Conservation (phyloP, 257 asterid species). For the Solanum sejunctum region DNA sequence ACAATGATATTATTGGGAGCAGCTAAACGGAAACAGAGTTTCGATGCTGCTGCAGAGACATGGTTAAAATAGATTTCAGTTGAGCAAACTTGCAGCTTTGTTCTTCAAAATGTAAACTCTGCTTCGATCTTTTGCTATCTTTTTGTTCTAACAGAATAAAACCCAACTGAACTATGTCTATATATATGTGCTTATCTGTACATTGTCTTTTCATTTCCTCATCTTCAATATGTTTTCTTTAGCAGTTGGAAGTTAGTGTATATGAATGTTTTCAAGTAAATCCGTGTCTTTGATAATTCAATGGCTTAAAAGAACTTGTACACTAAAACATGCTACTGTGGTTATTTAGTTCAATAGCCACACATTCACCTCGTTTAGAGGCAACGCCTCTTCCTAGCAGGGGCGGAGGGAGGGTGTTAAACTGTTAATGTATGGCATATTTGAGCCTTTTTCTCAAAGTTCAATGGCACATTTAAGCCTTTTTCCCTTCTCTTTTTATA, state of each 20-base stretch:
- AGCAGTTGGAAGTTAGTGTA: background rate
- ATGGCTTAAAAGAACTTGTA: background rate
- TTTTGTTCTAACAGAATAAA: conserved; percentile 1
- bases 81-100: background rate
- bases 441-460: too few species aligned
- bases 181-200: background rate
- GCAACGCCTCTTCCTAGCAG: background rate
- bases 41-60: background rate
- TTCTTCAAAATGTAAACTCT: background rate
- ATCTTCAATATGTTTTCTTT: background rate
- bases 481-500: too few species aligned
- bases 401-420: background rate
- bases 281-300: background rate
- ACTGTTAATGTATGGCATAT: too few species aligned
- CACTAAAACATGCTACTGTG: background rate
- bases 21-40: conserved; percentile 14
- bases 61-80: background rate
- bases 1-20: conserved; percentile 54
- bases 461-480: too few species aligned
- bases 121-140: background rate
- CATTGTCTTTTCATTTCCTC: background rate
- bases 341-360: background rate
- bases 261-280: background rate
- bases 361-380: background rate
- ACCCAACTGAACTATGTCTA: background rate